phyloP scores from a whole-genome alignment of 2,329 filamentous ascomycete genomes.

The Diaporthe eres region DNA sequence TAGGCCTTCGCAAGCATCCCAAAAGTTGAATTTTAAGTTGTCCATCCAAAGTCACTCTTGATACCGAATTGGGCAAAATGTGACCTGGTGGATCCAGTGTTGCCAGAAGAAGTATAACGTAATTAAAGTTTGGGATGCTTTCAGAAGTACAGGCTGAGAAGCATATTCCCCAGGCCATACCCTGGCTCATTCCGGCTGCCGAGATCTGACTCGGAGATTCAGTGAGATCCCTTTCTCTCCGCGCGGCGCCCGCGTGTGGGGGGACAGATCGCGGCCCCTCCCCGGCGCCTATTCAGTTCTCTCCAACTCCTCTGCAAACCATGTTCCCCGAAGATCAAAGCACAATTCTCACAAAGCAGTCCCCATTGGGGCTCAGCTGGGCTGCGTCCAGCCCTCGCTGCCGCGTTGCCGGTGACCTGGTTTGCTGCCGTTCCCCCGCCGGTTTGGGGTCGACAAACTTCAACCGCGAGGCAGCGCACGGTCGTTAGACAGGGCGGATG shows the following conservation, averaged over 20 bases:
- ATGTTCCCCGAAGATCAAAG: background rate
- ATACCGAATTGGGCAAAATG: too few species aligned
- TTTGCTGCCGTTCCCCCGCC: background rate
- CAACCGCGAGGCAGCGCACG: background rate
- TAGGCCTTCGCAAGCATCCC: too few species aligned
- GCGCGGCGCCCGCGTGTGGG: background rate
- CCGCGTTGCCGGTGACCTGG: background rate
- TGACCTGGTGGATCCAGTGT: too few species aligned
- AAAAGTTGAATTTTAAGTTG: too few species aligned
- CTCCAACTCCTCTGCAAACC: background rate
- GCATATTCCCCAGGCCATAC: background rate
- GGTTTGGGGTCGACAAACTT: background rate
- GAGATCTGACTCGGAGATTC: constrained; percentile 23
- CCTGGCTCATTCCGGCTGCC: constrained; percentile 16
- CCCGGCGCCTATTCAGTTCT: background rate
- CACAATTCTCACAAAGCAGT: background rate
- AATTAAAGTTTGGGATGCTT: too few species aligned
- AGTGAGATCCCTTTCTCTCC: background rate
- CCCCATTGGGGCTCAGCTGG: background rate
- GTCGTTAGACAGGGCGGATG: background rate
- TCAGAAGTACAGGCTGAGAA: background rate
- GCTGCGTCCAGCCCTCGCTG: background rate
- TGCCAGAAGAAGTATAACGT: too few species aligned
- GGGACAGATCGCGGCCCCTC: background rate
- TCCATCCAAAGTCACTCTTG: too few species aligned